Conservation (phyloP, 2,329 filamentous ascomycete species). For the Monilinia fructigena region DNA sequence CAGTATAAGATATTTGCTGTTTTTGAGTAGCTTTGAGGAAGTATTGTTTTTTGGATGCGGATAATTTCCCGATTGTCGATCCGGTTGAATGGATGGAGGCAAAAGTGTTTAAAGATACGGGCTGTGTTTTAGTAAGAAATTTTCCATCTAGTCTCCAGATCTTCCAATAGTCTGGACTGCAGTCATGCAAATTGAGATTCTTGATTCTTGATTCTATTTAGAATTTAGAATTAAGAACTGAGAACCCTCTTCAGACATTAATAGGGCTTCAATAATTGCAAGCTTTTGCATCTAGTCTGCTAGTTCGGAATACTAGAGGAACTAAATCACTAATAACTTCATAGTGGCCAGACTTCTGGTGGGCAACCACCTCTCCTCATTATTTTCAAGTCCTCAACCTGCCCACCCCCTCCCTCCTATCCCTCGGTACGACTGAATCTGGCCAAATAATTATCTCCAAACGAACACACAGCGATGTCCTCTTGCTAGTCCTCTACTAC, state of each 20-base stretch:
- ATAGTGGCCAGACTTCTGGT: slow-evolving; percentile 50
- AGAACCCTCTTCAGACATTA: not conserved
- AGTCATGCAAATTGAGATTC: too few species aligned
- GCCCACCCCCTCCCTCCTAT: slow-evolving; percentile 21
- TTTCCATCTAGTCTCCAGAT: not conserved
- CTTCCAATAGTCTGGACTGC: too few species aligned
- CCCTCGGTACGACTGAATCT: slow-evolving; percentile 44
- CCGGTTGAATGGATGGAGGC: slow-evolving; percentile 45
- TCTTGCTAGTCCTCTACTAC: slow-evolving; percentile 50
- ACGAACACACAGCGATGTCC: slow-evolving; percentile 43
- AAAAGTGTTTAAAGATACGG: slow-evolving; percentile 44
- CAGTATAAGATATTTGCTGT: slow-evolving; percentile 50
- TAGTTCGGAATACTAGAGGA: too few species aligned
- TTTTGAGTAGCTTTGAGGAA: slow-evolving; percentile 50
- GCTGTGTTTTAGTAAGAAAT: slow-evolving; percentile 41
- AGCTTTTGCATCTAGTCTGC: not conserved
- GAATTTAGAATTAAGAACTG: too few species aligned
- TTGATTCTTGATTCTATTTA: too few species aligned
- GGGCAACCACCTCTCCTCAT: slow-evolving; percentile 41
- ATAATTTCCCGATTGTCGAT: slow-evolving; percentile 45
- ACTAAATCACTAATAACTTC: not conserved
- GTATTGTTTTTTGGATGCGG: slow-evolving; percentile 50
- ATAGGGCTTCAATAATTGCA: not conserved
- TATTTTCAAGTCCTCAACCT: slow-evolving; percentile 42
- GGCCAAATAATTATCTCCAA: slow-evolving; percentile 49